Conservation (phyloP, 2,329 filamentous ascomycete species). For the Epichloe elymi region DNA sequence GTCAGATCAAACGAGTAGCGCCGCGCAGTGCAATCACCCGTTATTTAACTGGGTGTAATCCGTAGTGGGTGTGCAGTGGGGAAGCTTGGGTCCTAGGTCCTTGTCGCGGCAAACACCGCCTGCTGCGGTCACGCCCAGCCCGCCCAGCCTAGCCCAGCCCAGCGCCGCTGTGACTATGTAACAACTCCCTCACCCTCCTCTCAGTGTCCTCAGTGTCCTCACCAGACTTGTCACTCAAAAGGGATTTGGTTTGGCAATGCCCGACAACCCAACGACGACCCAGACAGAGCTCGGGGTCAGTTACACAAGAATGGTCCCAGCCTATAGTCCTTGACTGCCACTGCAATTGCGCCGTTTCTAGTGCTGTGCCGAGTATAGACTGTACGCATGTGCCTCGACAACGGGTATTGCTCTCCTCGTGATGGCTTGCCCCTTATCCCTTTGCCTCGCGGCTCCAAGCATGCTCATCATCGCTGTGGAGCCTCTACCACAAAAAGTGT, state of each 20-base stretch:
- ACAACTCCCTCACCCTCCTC: background rate
- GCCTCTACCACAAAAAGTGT: no score
- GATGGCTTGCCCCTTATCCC: no score
- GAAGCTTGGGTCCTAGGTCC: background rate
- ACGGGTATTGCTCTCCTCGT: no score
- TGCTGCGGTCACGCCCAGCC: constrained; percentile 11
- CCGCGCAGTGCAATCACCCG: background rate
- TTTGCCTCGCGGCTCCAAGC: no score
- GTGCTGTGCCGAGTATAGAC: background rate
- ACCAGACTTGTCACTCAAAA: no score
- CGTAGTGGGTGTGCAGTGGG: background rate
- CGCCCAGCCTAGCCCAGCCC: constrained; percentile 1
- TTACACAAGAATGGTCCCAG: background rate
- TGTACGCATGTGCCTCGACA: no score
- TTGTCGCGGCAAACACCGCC: constrained; percentile 12
- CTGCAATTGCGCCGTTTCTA: background rate
- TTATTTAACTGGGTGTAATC: background rate
- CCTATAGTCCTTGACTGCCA: background rate
- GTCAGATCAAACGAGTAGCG: background rate
- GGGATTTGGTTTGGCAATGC: background rate
- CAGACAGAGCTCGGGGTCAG: background rate
- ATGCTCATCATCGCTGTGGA: no score
- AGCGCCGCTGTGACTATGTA: background rate
- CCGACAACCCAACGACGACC: background rate
- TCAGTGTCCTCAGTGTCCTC: no score